Conservation (phyloP, 192 early-diverging fungal species). For the Rhizoclosmatium globosum region DNA sequence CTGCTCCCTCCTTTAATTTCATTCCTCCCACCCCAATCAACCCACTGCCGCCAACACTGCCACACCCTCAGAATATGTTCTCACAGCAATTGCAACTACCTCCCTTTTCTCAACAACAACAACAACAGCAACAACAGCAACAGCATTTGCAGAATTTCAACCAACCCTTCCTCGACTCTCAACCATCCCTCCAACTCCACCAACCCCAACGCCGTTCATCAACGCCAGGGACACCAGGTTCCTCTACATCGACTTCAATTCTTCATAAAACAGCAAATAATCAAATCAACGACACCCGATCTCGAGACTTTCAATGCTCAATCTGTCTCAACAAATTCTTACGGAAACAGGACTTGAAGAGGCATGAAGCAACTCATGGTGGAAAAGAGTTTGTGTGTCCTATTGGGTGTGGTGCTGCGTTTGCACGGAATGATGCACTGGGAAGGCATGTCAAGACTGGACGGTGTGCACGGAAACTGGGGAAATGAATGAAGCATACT, state of each 20-base stretch:
- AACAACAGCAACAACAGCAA: not conserved
- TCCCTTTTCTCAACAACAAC: not conserved
- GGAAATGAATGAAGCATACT: not conserved
- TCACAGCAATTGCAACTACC: not conserved
- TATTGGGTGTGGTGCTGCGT: conserved; percentile 6
- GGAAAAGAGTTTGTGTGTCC: not conserved
- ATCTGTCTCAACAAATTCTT: not conserved
- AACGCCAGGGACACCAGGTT: not conserved
- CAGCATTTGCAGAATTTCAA: not conserved
- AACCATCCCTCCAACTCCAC: not conserved
- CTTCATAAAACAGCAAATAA: not conserved
- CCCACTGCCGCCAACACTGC: not conserved
- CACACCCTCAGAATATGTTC: not conserved
- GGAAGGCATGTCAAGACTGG: conserved; percentile 14
- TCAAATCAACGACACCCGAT: not conserved
- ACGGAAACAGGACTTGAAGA: conserved; percentile 23
- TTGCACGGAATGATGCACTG: conserved; percentile 23
- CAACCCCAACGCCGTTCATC: not conserved
- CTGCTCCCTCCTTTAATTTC: not conserved
- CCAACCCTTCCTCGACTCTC: not conserved
- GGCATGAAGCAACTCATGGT: conserved; percentile 13
- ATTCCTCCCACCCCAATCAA: not conserved
- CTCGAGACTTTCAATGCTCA: not conserved
- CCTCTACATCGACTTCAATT: not conserved
- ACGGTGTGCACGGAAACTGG: not conserved